phyloP scores from a whole-genome alignment of 140 eudicot genomes.

The Flaveria floridana region DNA sequence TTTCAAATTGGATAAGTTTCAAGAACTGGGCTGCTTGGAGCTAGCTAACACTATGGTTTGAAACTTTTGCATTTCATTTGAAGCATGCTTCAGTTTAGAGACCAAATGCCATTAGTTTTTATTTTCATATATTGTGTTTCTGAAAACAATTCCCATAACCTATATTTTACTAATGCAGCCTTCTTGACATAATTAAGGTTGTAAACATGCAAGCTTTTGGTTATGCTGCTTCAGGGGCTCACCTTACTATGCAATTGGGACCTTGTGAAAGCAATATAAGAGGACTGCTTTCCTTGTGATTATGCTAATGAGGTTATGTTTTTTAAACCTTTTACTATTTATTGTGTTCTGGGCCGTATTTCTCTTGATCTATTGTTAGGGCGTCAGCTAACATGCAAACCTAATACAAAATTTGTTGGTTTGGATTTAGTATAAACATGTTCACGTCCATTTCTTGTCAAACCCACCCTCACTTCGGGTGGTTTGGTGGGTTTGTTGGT shows the following conservation, averaged over 20 bases:
- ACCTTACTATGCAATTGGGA: neutral
- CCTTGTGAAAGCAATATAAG: neutral
- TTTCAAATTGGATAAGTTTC: neutral
- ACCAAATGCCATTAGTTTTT: neutral
- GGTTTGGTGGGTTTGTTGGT: too few relatives aligned
- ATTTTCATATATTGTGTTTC: neutral
- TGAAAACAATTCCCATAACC: neutral
- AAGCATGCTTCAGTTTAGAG: neutral
- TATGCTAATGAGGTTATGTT: constrained; percentile 18
- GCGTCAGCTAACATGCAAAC: too few relatives aligned
- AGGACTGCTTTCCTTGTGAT: constrained; percentile 3
- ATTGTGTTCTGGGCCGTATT: neutral
- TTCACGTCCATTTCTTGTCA: too few relatives aligned
- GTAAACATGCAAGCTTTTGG: neutral
- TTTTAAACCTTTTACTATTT: neutral
- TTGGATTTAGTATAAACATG: too few relatives aligned
- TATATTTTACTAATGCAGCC: neutral
- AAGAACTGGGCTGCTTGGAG: neutral
- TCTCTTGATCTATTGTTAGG: neutral
- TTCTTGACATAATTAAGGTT: neutral
- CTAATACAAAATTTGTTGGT: too few relatives aligned
- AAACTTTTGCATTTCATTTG: too few relatives aligned
- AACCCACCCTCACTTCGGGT: too few relatives aligned
- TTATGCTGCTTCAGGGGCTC: constrained; percentile 4
- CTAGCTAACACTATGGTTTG: neutral